A percentile compares a stretch with the other conserved stretches of the same genome.
Evolutionary conservation across 768 basidiomycete species (phyloP).

Genomic region (Trametes villosa): DNA sequence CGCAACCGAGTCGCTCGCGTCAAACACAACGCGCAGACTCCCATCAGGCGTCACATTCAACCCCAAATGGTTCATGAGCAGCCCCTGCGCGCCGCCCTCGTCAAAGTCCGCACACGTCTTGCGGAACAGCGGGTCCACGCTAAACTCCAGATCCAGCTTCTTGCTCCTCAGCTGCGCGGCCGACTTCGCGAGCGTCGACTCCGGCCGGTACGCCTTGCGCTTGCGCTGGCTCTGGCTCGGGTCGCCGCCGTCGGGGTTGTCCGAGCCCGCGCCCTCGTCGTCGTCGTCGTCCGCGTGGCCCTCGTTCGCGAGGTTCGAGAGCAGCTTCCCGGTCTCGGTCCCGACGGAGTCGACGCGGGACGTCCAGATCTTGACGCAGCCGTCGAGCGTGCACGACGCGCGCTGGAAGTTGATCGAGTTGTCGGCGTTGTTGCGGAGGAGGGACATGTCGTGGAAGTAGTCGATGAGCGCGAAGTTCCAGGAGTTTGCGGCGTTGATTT

Average conservation of each 20-base stretch:
- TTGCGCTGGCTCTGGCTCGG: slow-evolving; percentile 56
- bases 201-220: slow-evolving; percentile 71
- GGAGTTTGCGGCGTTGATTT: slow-evolving; percentile 97
- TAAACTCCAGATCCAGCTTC: slow-evolving; percentile 94
- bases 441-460: slow-evolving; percentile 98
- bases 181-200: slow-evolving; percentile 89
- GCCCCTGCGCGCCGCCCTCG: slow-evolving; percentile 94
- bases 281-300: slow-evolving; percentile 64
- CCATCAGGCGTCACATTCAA: slow-evolving; percentile 79
- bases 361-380: slow-evolving; percentile 99
- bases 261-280: slow-evolving; percentile 67
- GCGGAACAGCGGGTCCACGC: slow-evolving; percentile 94
- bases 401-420: slow-evolving; percentile 99
- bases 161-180: slow-evolving; percentile 82
- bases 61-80: slow-evolving; percentile 95
- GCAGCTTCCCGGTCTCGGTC: slow-evolving; percentile 93
- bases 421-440: slow-evolving; percentile 89
- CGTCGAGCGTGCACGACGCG: slow-evolving; percentile 95
- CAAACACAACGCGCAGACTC: slow-evolving; percentile 89
- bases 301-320: slow-evolving; percentile 82
- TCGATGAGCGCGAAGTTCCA: slow-evolving; percentile 99
- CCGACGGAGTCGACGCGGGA: slow-evolving; percentile 96
- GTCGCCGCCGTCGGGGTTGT: slow-evolving; percentile 67
- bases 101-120: slow-evolving; percentile 99
- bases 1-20: slow-evolving; percentile 89